Conservation (phyloP, 176 grass and related monocot species). For the Thinopyrum elongatum region DNA sequence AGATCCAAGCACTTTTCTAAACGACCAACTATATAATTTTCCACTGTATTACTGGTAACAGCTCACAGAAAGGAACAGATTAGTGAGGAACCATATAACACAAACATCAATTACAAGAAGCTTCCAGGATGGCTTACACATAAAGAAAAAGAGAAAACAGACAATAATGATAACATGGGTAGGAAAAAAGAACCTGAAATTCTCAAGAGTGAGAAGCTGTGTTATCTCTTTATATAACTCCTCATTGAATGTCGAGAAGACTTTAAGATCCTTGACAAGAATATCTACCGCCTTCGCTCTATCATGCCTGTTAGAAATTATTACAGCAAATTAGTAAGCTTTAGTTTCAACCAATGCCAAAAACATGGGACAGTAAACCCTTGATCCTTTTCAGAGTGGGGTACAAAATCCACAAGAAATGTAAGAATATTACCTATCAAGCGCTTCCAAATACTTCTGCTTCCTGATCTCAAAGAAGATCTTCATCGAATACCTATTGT, state of each 20-base stretch:
- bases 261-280: constrained; percentile 96
- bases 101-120: constrained; percentile 2
- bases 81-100: neutral
- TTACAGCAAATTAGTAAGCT: neutral
- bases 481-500: constrained; percentile 99
- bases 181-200: constrained; percentile 66
- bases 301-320: constrained; percentile 75
- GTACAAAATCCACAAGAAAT: neutral
- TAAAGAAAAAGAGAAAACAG: neutral
- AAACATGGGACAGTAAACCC: neutral
- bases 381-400: neutral
- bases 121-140: neutral
- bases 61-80: constrained; percentile 2
- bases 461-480: constrained; percentile 99
- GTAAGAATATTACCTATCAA: constrained; percentile 63
- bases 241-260: constrained; percentile 98
- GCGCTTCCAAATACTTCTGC: constrained; percentile 97
- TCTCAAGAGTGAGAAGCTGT: constrained; percentile 94
- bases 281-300: constrained; percentile 93
- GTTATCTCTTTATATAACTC: constrained; percentile 99
- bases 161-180: neutral
- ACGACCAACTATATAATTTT: constrained; percentile 8
- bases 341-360: constrained; percentile 3
- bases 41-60: neutral
- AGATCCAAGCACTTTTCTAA: neutral